Evolutionary conservation across 176 grass and related monocot species (phyloP), one percentile per base, ranked within the genome.

Genomic region (Aegilops bicornis): DNA sequence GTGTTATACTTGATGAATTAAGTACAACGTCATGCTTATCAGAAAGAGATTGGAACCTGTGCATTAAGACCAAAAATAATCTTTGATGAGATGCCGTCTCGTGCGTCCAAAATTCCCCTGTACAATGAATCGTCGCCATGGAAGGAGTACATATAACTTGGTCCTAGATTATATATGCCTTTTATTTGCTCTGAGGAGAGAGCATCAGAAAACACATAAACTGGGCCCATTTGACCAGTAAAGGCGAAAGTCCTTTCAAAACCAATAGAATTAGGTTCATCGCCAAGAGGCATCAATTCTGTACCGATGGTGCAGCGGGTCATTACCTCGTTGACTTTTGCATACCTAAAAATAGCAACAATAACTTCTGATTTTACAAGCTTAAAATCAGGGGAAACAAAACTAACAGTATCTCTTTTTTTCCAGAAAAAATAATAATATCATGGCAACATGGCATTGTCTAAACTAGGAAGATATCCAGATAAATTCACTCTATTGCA

Each of bases 111-210:
- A 75, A 98, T 87, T 64, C 90, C 96, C 58, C 89, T 94, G 82
- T 90, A 95, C 17, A 89, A 71, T 54, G 83, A 86, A 77, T 91
- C 94, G 52, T 98, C 96, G 82, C 93, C 93, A 73, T 92, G 88
- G 85, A 98, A 98, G 82, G 93, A 92, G 88, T 98, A 96, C 92
- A 98, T 98, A 82, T 98, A 98, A 94, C 96, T 98, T 81, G 96
- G 96, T 87, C 96, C 96, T 27, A 98, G 92, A 45, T 84, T 90
- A 79, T 98, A 94, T 88, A 98, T 92, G 81, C 92, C 92, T 85
- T 83, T 98, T 81, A 98, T 87, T 94, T 98, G 96, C 86, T 98
- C 96, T 73, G 91, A 69, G 72, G 96, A 92, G 71, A 98, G 91
- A 59, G 96, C 79, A 88, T 98, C 96, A 40, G 83, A 92, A 84